Conservation (phyloP, 1,284 basidiomycete species). For the Malassezia japonica region DNA sequence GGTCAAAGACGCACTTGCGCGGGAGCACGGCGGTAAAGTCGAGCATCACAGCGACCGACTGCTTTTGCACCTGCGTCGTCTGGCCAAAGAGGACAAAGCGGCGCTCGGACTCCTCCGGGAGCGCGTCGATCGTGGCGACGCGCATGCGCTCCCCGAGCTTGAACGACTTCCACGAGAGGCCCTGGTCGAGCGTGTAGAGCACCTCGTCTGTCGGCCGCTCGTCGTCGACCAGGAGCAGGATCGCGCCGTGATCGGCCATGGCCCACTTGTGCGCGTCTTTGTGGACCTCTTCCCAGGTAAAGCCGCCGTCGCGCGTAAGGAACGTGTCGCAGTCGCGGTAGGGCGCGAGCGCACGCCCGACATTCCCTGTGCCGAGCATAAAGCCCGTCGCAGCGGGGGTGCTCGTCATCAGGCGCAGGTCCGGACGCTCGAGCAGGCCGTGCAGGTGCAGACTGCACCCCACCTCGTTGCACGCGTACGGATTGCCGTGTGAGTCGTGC, state of each 20-base stretch:
- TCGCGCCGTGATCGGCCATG: slow-evolving; percentile 89
- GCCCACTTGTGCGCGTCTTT: slow-evolving; percentile 98
- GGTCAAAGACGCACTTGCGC: slow-evolving; percentile 35
- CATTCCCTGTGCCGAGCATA: slow-evolving; percentile 94
- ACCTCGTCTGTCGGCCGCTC: slow-evolving; percentile 83
- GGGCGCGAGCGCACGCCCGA: slow-evolving; percentile 68
- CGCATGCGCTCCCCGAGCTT: slow-evolving; percentile 70
- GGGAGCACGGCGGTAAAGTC: slow-evolving; percentile 67
- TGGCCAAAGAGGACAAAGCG: slow-evolving; percentile 78
- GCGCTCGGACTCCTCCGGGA: slow-evolving; percentile 79
- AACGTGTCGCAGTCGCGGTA: slow-evolving; percentile 90
- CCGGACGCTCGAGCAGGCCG: slow-evolving; percentile 84
- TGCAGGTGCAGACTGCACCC: slow-evolving; percentile 83
- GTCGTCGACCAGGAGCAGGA: slow-evolving; percentile 87
- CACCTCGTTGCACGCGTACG: slow-evolving; percentile 64
- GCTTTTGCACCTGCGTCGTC: slow-evolving; percentile 52
- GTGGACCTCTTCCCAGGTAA: slow-evolving; percentile 95
- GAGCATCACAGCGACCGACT: slow-evolving; percentile 67
- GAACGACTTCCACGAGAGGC: slow-evolving; percentile 76
- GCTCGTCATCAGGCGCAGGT: slow-evolving; percentile 81
- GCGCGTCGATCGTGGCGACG: slow-evolving; percentile 70
- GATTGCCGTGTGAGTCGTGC: slow-evolving; percentile 64
- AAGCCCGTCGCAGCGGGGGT: slow-evolving; percentile 83
- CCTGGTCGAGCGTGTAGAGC: slow-evolving; percentile 79
- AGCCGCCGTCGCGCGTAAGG: slow-evolving; percentile 88